Percentiles rank a stretch among this genome's conserved stretches.
Conservation (phyloP, 805 yeast genomes). For the Starmerella sp. region DNA sequence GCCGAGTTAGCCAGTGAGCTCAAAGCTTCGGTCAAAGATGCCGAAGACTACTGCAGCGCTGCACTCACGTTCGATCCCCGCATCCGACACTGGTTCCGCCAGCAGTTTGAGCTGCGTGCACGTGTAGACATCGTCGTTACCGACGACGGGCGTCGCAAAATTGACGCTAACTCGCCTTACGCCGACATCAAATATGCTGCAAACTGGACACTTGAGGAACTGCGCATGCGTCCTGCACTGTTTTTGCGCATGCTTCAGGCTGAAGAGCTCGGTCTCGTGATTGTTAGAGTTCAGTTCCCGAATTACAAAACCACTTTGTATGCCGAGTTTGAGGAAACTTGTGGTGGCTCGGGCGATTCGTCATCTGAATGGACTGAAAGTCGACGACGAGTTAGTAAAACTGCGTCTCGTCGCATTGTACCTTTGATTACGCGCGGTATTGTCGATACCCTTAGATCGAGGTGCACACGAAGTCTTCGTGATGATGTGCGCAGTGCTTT, state of each 20-base stretch:
- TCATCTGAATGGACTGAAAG: constrained; percentile 72
- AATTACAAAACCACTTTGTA: constrained; percentile 34
- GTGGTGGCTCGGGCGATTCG: constrained; percentile 34
- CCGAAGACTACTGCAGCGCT: constrained; percentile 5
- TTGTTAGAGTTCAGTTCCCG: constrained; percentile 48
- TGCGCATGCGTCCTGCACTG: constrained; percentile 63
- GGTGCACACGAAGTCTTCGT: constrained; percentile 60
- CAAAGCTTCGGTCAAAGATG: constrained; percentile 32
- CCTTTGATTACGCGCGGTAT: constrained; percentile 61
- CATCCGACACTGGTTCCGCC: constrained; percentile 51
- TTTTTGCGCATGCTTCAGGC: constrained; percentile 88
- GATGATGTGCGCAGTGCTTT: constrained; percentile 60
- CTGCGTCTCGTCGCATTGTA: constrained; percentile 57
- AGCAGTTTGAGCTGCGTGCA: constrained; percentile 52
- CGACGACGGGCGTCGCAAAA: constrained; percentile 68
- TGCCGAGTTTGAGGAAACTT: constrained; percentile 28
- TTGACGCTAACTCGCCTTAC: constrained; percentile 68
- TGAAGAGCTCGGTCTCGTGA: constrained; percentile 63
- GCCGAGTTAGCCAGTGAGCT: constrained; percentile 28
- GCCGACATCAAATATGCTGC: constrained; percentile 86
- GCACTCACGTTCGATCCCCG: constrained; percentile 43
- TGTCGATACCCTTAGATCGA: constrained; percentile 68
- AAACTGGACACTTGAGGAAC: constrained; percentile 66
- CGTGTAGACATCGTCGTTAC: constrained; percentile 65
- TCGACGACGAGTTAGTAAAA: constrained; percentile 53